Percentiles rank a stretch among this genome's conserved stretches.
These are phyloP conservation scores for Ceratobasidium sp. DNA, from an alignment of 1,284 basidiomycete species.

Conservation along the genomic window DNA sequence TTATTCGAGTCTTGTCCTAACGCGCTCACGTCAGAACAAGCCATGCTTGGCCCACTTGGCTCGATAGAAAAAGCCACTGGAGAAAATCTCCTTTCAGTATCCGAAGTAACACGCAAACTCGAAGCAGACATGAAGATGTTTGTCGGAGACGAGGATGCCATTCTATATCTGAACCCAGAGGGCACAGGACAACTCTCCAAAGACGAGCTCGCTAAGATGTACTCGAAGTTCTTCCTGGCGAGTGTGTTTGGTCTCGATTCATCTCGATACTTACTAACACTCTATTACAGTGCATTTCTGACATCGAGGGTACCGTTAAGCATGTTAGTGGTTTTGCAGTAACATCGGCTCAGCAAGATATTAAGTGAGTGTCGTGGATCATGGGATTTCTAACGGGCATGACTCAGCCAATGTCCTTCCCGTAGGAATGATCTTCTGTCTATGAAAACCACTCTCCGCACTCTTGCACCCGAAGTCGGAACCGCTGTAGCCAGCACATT, in stretches of 20 bases:
- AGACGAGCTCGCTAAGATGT: slow-evolving; percentile 14
- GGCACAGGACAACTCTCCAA: slow-evolving; percentile 24
- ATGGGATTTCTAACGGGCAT: too few relatives aligned
- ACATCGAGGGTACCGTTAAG: slow-evolving; percentile 17
- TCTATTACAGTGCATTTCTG: slow-evolving; percentile 5
- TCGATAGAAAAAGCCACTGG: slow-evolving; percentile 34
- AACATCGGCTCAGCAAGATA: slow-evolving; percentile 36
- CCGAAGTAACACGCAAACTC: slow-evolving; percentile 6
- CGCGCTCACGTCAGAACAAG: not conserved
- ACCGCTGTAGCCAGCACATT: slow-evolving; percentile 20
- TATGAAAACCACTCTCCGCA: slow-evolving; percentile 34
- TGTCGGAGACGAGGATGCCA: not conserved
- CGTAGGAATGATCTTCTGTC: slow-evolving; percentile 31
- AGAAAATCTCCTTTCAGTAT: not conserved
- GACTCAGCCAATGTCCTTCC: not conserved
- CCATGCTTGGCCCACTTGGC: slow-evolving; percentile 21
- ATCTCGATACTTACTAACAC: not conserved
- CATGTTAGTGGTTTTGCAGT: slow-evolving; percentile 33
- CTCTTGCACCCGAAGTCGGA: not conserved
- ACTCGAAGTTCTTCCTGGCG: slow-evolving; percentile 30
- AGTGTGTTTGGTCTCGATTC: not conserved
- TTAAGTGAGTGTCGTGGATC: slow-evolving; percentile 1
- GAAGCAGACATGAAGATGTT: slow-evolving; percentile 1
- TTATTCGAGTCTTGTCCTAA: not conserved
- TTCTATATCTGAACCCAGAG: slow-evolving; percentile 20